Evolutionary conservation across 2,329 filamentous ascomycete species (phyloP).

Genomic region (Sporothrix mexicana): DNA sequence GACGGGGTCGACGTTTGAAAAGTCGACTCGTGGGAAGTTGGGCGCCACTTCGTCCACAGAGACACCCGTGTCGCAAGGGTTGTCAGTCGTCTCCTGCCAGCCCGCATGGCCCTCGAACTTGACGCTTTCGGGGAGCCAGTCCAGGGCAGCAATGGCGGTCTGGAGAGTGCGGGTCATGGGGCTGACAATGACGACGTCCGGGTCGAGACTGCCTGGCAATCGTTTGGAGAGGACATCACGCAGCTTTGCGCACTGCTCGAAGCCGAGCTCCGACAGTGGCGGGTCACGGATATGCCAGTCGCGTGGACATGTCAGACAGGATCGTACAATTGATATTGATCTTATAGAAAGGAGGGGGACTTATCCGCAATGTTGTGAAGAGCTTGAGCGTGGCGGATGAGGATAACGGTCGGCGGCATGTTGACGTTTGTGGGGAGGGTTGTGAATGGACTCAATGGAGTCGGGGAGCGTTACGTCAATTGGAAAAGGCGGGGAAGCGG

Average conservation of each 20-base stretch:
- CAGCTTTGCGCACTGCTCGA: conserved; percentile 55
- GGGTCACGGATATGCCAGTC: conserved; percentile 59
- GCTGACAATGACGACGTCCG: conserved; percentile 65
- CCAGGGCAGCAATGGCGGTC: conserved; percentile 63
- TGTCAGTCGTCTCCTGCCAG: conserved; percentile 64
- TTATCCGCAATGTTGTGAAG: conserved; percentile 61
- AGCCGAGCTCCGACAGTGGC: conserved; percentile 55
- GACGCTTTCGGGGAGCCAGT: conserved; percentile 57
- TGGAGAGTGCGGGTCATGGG: conserved; percentile 70
- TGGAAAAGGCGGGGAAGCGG: neutral
- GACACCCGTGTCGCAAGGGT: conserved; percentile 68
- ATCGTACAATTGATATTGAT: neutral
- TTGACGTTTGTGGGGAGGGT: neutral
- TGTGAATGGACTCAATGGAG: neutral
- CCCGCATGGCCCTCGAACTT: conserved; percentile 61
- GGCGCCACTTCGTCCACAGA: conserved; percentile 50
- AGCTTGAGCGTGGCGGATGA: conserved; percentile 87
- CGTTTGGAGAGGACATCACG: conserved; percentile 51
- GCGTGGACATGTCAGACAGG: conserved; percentile 46
- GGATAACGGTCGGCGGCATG: conserved; percentile 69
- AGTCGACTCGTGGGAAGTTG: conserved; percentile 64
- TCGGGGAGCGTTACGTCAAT: neutral
- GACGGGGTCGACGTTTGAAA: conserved; percentile 60
- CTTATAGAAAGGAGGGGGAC: conserved; percentile 40
- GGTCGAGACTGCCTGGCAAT: conserved; percentile 51